A percentile compares a stretch with the other conserved stretches of the same genome.
Evolutionary conservation across 192 early-diverging fungal species (phyloP).

Genomic region (Geranomyces variabilis): DNA sequence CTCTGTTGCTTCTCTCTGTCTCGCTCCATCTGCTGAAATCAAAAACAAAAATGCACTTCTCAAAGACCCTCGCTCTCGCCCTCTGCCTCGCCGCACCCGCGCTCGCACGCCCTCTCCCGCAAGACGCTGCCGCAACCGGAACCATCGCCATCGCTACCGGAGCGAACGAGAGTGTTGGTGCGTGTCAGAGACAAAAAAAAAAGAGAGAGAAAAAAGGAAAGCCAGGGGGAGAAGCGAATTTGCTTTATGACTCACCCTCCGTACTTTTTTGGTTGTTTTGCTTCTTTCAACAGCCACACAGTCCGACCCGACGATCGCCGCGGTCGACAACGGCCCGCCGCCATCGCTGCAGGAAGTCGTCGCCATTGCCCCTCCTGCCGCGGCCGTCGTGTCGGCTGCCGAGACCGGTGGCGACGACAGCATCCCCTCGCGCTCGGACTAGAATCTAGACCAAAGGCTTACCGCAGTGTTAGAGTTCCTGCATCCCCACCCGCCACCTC

Average conservation of each 20-base stretch:
- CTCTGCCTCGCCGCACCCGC: not conserved
- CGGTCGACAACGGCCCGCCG: not conserved
- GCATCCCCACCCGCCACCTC: too few relatives aligned
- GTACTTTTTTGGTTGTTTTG: not conserved
- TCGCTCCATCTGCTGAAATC: too few relatives aligned
- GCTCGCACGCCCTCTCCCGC: not conserved
- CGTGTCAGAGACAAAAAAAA: too few relatives aligned
- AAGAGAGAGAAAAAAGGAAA: too few relatives aligned
- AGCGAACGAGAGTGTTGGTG: not conserved
- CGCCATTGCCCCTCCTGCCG: not conserved
- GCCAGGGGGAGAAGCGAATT: too few relatives aligned
- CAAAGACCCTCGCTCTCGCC: not conserved
- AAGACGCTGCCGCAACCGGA: not conserved
- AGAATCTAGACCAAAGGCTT: not conserved
- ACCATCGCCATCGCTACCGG: slow-evolving; percentile 6
- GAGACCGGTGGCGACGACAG: not conserved
- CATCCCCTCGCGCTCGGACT: slow-evolving; percentile 8
- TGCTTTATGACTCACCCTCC: too few relatives aligned
- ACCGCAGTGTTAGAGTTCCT: too few relatives aligned
- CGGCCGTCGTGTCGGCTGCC: not conserved
- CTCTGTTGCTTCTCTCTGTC: too few relatives aligned
- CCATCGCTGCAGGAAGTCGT: not conserved
- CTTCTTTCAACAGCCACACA: not conserved
- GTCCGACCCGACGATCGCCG: not conserved
- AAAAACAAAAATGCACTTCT: not conserved